A percentile compares a stretch with the other conserved stretches of the same genome.
Evolutionary conservation across 1,284 basidiomycete genomes (phyloP).

Genomic region (Ustilago hordei): DNA sequence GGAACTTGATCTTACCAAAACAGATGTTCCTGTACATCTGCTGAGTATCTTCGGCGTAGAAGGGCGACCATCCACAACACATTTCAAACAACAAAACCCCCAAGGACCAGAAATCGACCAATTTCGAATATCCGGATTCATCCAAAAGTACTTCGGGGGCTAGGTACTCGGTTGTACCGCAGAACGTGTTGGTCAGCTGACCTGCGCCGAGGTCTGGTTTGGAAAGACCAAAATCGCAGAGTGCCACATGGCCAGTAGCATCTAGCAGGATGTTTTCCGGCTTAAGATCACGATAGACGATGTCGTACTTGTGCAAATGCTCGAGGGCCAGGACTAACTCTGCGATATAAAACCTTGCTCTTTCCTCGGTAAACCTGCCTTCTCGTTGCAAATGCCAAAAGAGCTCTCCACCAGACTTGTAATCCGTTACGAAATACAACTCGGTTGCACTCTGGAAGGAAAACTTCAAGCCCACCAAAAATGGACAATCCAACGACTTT

Average conservation of each 20-base stretch:
- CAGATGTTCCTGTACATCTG: conserved; percentile 99
- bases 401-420: conserved; percentile 97
- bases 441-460: conserved; percentile 97
- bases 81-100: conserved; percentile 77
- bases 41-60: conserved; percentile 99
- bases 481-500: conserved; percentile 91
- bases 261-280: conserved; percentile 97
- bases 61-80: conserved; percentile 99
- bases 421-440: conserved; percentile 97
- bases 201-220: conserved; percentile 94
- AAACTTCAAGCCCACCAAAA: conserved; percentile 98
- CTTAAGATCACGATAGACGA: conserved; percentile 97
- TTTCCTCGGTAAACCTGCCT: conserved; percentile 92
- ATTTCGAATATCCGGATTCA: conserved; percentile 97
- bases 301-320: conserved; percentile 96
- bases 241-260: conserved; percentile 96
- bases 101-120: conserved; percentile 98
- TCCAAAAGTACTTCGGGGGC: conserved; percentile 98
- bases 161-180: conserved; percentile 88
- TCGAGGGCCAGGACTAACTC: conserved; percentile 94
- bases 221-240: conserved; percentile 97
- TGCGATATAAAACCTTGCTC: conserved; percentile 95
- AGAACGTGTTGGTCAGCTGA: conserved; percentile 97
- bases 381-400: conserved; percentile 97
- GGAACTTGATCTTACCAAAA: conserved; percentile 95